phyloP scores from a whole-genome alignment of 148 eudicot genomes.

The Persicaria tinctoria region DNA sequence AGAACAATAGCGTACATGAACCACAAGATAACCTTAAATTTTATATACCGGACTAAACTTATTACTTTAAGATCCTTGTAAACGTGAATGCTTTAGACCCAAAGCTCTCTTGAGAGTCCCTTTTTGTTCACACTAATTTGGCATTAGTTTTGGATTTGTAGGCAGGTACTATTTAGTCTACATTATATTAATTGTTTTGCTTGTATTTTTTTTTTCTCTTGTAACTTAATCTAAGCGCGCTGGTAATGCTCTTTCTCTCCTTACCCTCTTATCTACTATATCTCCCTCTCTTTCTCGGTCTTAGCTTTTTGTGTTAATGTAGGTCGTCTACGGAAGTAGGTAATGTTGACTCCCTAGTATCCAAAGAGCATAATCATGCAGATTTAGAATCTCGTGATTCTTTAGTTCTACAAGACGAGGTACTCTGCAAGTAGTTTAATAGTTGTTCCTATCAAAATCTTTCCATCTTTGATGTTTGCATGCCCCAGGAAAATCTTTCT shows the following conservation, averaged over 20 bases:
- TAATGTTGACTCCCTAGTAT: constrained; percentile 63
- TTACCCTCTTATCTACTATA: too few species aligned
- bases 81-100: background rate
- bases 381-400: constrained; percentile 34
- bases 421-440: constrained; percentile 12
- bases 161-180: background rate
- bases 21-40: background rate
- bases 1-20: too few species aligned
- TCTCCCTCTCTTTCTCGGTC: background rate
- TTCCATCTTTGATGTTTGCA: background rate
- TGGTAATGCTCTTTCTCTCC: background rate
- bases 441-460: background rate
- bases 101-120: background rate
- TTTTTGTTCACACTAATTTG: background rate
- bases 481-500: background rate
- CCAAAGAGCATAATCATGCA: constrained; percentile 11
- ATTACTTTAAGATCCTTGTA: background rate
- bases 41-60: background rate
- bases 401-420: constrained; percentile 90
- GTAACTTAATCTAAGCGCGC: background rate
- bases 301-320: background rate
- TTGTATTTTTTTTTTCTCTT: background rate
- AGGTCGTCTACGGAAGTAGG: constrained; percentile 41
- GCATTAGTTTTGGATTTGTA: background rate
- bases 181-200: background rate